Conservation (phyloP, 208 protist species). For the Naegleria fowleri region DNA sequence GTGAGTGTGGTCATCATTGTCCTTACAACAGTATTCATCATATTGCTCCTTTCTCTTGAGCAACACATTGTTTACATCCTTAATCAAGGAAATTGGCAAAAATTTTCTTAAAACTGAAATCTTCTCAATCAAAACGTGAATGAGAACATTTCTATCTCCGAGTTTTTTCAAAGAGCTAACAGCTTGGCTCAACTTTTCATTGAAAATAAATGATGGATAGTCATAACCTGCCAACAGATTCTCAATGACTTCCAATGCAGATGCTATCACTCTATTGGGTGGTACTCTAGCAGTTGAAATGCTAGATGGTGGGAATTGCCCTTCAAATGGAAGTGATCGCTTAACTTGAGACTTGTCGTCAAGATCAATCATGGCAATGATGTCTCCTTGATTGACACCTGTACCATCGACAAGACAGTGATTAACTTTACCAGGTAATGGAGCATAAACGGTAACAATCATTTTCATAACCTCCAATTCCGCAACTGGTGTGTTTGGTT, state of each 20-base stretch:
- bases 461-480: constrained; percentile 99
- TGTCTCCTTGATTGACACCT: constrained; percentile 79
- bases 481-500: constrained; percentile 71
- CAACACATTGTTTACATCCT: neutral
- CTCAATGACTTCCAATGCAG: neutral
- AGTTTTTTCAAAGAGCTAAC: neutral
- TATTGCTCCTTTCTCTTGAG: neutral
- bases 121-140: neutral
- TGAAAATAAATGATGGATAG: neutral
- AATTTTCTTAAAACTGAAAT: constrained; percentile 10
- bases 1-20: neutral
- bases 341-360: constrained; percentile 79
- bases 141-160: neutral
- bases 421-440: constrained; percentile 65
- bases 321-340: constrained; percentile 38
- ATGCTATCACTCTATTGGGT: neutral
- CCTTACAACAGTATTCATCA: neutral
- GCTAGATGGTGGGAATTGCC: constrained; percentile 24
- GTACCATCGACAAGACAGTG: constrained; percentile 68
- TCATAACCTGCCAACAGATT: constrained; percentile 4
- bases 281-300: neutral
- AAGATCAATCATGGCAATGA: constrained; percentile 81
- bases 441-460: constrained; percentile 80
- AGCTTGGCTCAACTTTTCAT: neutral
- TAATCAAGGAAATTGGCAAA: neutral